Evolutionary conservation across 2,329 filamentous ascomycete species (phyloP).

Genomic region (Neocatenulostroma microsporum): DNA sequence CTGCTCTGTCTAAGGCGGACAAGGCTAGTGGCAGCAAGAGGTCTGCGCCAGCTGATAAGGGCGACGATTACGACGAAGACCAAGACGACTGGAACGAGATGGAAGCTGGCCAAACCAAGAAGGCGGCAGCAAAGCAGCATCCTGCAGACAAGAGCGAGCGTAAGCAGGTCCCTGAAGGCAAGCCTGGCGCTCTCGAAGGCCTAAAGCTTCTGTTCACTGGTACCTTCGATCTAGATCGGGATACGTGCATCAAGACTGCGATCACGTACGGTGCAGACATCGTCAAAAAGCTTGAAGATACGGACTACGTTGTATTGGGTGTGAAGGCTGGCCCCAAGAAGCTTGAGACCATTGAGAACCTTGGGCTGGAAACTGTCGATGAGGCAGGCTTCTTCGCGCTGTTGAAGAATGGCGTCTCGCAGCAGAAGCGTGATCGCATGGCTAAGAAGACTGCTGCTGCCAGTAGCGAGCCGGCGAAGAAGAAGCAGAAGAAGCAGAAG

Average conservation of each 20-base stretch:
- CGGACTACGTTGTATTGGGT: conserved; percentile 3
- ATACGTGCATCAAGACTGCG: background rate
- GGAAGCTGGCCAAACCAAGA: too few species aligned
- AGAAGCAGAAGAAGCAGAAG: conserved; percentile 6
- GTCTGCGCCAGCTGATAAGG: too few species aligned
- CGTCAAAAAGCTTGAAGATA: conserved; percentile 5
- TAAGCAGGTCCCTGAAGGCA: conserved; percentile 1
- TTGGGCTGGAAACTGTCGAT: conserved; percentile 3
- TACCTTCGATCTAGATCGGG: conserved; percentile 4
- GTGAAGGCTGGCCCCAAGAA: conserved; percentile 5
- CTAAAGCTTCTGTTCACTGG: conserved; percentile 6
- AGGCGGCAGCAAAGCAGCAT: too few species aligned
- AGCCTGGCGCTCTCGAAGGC: conserved; percentile 4
- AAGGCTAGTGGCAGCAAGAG: too few species aligned
- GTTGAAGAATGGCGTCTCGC: conserved; percentile 1
- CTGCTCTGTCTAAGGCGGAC: too few species aligned
- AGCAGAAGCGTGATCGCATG: background rate
- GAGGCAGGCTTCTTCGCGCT: conserved; percentile 3
- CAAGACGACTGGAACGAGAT: too few species aligned
- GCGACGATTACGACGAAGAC: too few species aligned
- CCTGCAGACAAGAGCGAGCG: too few species aligned
- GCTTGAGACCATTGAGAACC: conserved; percentile 4
- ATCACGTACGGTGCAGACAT: background rate
- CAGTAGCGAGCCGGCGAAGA: conserved; percentile 1
- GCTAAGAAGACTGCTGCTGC: background rate